Percentiles rank a stretch among this genome's conserved stretches.
phyloP scores from a whole-genome alignment of 2,329 filamentous ascomycete genomes.

The Capronia americana region DNA sequence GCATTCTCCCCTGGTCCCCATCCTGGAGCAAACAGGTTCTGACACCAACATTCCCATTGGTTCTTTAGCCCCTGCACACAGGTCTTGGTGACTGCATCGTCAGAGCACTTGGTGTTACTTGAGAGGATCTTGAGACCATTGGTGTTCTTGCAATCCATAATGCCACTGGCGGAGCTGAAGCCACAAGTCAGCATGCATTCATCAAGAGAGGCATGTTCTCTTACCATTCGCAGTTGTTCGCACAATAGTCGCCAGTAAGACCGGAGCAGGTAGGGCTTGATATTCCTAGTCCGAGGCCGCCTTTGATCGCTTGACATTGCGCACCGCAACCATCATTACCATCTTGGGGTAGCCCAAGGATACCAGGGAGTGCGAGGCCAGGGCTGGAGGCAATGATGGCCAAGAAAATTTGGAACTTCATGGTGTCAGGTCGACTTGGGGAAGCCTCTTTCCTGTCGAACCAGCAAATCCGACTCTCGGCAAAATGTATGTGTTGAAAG shows the following conservation, averaged over 20 bases:
- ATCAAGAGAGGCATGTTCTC: background rate
- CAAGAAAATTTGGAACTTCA: background rate
- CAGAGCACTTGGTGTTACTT: background rate
- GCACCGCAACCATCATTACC: background rate
- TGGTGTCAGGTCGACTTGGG: background rate
- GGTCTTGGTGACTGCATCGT: background rate
- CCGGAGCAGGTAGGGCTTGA: background rate
- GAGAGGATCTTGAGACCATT: background rate
- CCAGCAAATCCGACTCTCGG: background rate
- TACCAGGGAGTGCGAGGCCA: background rate
- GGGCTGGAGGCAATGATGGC: background rate
- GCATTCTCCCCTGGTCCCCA: slow-evolving; percentile 19
- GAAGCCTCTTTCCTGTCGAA: background rate
- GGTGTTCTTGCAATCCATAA: background rate
- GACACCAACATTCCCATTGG: slow-evolving; percentile 6
- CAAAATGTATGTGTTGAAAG: background rate
- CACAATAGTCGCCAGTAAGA: background rate
- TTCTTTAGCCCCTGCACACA: background rate
- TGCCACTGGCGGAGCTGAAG: background rate
- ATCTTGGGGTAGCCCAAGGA: background rate
- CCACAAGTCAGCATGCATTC: background rate
- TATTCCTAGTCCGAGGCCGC: background rate
- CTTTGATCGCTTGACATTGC: background rate
- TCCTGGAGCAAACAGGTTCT: background rate
- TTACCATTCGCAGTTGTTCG: background rate